phyloP scores from a whole-genome alignment of 2,329 filamentous ascomycete species.

The Fulvia fulva region DNA sequence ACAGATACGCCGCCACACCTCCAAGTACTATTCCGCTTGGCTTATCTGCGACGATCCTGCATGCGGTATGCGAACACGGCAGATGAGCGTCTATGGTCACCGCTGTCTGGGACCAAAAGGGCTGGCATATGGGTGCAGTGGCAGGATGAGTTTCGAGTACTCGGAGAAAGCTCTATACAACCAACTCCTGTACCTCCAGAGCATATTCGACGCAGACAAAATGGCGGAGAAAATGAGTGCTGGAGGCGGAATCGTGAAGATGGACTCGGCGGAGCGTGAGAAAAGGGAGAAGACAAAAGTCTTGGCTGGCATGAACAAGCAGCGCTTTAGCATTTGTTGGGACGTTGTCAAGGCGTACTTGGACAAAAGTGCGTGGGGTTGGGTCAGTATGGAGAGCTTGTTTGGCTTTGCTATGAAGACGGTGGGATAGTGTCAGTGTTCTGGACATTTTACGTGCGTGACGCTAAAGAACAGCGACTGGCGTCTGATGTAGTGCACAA shows the following conservation, averaged over 20 bases:
- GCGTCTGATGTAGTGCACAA: not conserved
- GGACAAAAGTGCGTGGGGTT: conserved; percentile 37
- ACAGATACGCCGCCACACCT: conserved; percentile 72
- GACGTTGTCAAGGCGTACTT: conserved; percentile 62
- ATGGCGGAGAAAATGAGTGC: conserved; percentile 49
- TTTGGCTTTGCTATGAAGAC: conserved; percentile 42
- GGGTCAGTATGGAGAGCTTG: conserved; percentile 47
- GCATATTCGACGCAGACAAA: conserved; percentile 86
- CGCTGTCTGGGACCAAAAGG: conserved; percentile 85
- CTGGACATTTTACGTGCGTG: not conserved
- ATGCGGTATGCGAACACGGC: conserved; percentile 80
- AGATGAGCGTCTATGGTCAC: conserved; percentile 89
- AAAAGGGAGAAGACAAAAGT: conserved; percentile 60
- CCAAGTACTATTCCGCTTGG: conserved; percentile 89
- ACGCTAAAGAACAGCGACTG: not conserved
- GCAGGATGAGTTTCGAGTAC: conserved; percentile 84
- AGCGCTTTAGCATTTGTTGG: conserved; percentile 71
- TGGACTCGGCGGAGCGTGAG: conserved; percentile 42
- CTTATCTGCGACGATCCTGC: conserved; percentile 84
- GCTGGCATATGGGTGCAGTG: conserved; percentile 76
- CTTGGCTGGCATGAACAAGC: conserved; percentile 77
- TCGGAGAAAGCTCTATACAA: conserved; percentile 90
- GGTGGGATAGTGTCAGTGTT: conserved; percentile 1
- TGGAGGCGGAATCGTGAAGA: conserved; percentile 27
- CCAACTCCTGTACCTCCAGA: conserved; percentile 82